These are phyloP conservation scores for Ceratocystis albifundus DNA, from an alignment of 2,329 filamentous ascomycete species.

Conservation along the genomic window DNA sequence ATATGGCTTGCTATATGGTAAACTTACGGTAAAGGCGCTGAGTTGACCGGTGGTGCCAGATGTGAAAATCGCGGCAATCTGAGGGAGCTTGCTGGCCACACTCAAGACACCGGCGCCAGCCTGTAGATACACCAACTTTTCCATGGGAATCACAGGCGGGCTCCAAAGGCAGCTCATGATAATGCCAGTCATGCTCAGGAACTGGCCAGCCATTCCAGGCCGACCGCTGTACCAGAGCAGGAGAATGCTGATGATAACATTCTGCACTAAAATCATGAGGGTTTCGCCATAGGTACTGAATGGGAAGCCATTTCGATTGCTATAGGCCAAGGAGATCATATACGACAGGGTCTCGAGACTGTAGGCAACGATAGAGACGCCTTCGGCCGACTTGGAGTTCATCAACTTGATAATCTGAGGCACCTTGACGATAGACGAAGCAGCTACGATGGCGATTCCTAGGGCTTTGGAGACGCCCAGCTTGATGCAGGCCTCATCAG, in stretches of 20 bases:
- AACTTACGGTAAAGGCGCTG: slow-evolving; percentile 83
- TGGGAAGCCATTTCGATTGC: slow-evolving; percentile 78
- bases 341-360: slow-evolving; percentile 81
- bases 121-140: slow-evolving; percentile 63
- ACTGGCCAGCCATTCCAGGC: slow-evolving; percentile 55
- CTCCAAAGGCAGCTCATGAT: slow-evolving; percentile 53
- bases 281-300: slow-evolving; percentile 97
- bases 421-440: slow-evolving; percentile 85
- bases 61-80: slow-evolving; percentile 76
- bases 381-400: slow-evolving; percentile 64
- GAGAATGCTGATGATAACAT: slow-evolving; percentile 75
- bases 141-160: slow-evolving; percentile 57
- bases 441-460: slow-evolving; percentile 84
- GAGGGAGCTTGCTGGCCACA: slow-evolving; percentile 83
- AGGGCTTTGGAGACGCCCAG: slow-evolving; percentile 85
- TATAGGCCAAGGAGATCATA: slow-evolving; percentile 85
- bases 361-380: slow-evolving; percentile 82
- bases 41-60: slow-evolving; percentile 88
- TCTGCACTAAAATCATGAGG: slow-evolving; percentile 81
- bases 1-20: not conserved
- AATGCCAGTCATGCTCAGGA: slow-evolving; percentile 46
- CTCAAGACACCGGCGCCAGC: slow-evolving; percentile 72
- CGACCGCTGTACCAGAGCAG: slow-evolving; percentile 74
- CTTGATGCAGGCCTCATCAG: slow-evolving; percentile 68
- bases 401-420: slow-evolving; percentile 92